A percentile compares a stretch with the other conserved stretches of the same genome.
phyloP scores from a whole-genome alignment of 2,329 filamentous ascomycete genomes.

The Grosmannia clavigera region DNA sequence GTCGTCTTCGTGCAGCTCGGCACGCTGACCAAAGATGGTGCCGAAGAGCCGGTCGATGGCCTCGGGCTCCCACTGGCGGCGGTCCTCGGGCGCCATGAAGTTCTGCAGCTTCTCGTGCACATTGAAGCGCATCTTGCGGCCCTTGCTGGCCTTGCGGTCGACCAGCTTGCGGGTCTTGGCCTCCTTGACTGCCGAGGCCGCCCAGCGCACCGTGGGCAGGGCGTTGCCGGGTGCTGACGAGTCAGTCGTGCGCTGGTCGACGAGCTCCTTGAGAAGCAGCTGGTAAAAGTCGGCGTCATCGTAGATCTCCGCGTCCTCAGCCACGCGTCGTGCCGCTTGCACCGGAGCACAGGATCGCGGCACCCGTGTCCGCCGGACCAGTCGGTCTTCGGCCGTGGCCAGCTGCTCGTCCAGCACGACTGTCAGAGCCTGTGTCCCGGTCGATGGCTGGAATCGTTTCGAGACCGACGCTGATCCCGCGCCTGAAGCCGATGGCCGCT shows the following conservation, averaged over 20 bases:
- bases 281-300: slow-evolving; percentile 96
- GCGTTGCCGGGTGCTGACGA: slow-evolving; percentile 33
- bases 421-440: slow-evolving; percentile 48
- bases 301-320: slow-evolving; percentile 56
- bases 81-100: slow-evolving; percentile 89
- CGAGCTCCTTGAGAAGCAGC: slow-evolving; percentile 78
- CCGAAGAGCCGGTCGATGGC: slow-evolving; percentile 70
- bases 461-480: slow-evolving; percentile 28
- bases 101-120: slow-evolving; percentile 97
- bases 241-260: slow-evolving; percentile 74
- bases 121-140: slow-evolving; percentile 83
- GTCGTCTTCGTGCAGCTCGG: slow-evolving; percentile 49
- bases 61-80: slow-evolving; percentile 64
- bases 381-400: slow-evolving; percentile 40
- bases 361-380: slow-evolving; percentile 55
- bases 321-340: slow-evolving; percentile 46
- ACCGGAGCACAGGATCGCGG: slow-evolving; percentile 66
- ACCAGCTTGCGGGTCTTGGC: slow-evolving; percentile 73
- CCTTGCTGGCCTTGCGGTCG: slow-evolving; percentile 91
- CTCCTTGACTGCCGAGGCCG: slow-evolving; percentile 59
- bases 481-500: slow-evolving; percentile 34
- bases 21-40: slow-evolving; percentile 59
- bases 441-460: slow-evolving; percentile 38
- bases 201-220: slow-evolving; percentile 47
- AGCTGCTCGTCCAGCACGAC: slow-evolving; percentile 58